Evolutionary conservation across 2,329 filamentous ascomycete genomes (phyloP), one percentile per base, ranked within the genome.

Genomic region (Penicillium verrucosum): DNA sequence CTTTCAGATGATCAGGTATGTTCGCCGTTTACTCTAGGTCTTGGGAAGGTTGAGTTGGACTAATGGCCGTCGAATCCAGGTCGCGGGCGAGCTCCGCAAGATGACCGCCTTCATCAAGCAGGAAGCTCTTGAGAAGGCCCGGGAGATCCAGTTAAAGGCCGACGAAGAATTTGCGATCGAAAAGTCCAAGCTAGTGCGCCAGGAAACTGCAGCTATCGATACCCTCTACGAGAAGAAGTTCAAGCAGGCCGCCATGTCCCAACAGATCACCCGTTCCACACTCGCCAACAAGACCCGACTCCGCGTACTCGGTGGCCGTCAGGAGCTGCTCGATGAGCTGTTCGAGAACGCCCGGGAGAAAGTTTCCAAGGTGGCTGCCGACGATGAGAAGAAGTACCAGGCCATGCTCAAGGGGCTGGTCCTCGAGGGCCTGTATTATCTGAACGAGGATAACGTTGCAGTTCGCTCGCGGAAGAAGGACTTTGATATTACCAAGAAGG

Each of bases 91-190:
- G 86, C 90, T 99, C 79, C 92, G 90, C 84, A 99, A 99, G 86
- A 99, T 99, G 94, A 97, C 94, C 59, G 93, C 92, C 74, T 99
- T 99, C 85, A 99, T 99, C 86, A 90, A 92, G 78, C 94, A 97
- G 81, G 94, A 99, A 81, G 94, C 94, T 58, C 85, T 89, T 72
- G 94, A 99, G 76, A 99, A 99, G 80, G 92, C 92, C 70, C 89
- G 89, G 74, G 94, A 99, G 79, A 97, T 99, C 78, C 86, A 94
- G 73, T 89, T 97, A 80, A 97, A 97, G 80, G 94, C 94, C 77
- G 92, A 97, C 81, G 92, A 97, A 78, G 94, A 99, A 78, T 97
- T 97, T 79, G 90, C 91, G 74, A 97, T 97, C 75, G 94, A 99
- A 76, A 99, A 99, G 81, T 94, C 92, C 70, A 97, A 96, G 83